Evolutionary conservation across 108 stramenopile species (phyloP), one percentile per base, ranked within the genome.

Genomic region (Discostella stelligeroides): DNA sequence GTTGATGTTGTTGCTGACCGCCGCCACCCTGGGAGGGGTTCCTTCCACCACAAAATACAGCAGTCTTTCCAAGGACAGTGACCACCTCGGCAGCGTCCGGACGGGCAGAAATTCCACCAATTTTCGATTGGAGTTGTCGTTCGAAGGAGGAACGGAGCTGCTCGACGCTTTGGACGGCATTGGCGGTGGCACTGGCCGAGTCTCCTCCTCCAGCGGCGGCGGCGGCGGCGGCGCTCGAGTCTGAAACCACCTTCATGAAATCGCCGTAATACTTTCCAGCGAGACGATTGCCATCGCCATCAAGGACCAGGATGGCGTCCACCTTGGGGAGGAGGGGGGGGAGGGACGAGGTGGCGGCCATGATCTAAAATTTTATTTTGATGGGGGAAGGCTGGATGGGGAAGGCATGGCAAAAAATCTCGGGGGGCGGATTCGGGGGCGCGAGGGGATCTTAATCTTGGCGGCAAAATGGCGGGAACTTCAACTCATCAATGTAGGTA

Each of bases 51-150:
- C 85, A 86, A 75, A 89, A 93, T 20, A 91, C 92, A 8, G 85
- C 86, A 15, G 92, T 91, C 48, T 76, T 81, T 9, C 92, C 92
- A 66, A 81, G 64, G 7, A 88, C 86, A 7, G 81, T 87, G 0
- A 93, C 89, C 0, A 93, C 89, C 72, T 93, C 92, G 7, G 92
- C 92, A 15, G 92, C 92, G 71, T 93, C 88, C n/a, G 87, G 72
- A 24, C 86, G 81, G 28, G 92, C 92, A 10, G 82, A 67, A 48
- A 88, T 86, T 0, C 89, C 89, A 14, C 66, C 70, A 65, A 93
- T 88, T 74, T 93, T 93, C 48, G 84, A 74, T 24, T 93, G 92
- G 20, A 93, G 69, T 48, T 83, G 74, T 27, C 87, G 80, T 80
- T 93, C 92, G 72, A 93, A 91, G 10, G 61, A 62, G 15, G 60